Percentiles rank a stretch among this genome's conserved stretches.
phyloP scores from a whole-genome alignment of 2,329 filamentous ascomycete genomes.

The Zalaria obscura region DNA sequence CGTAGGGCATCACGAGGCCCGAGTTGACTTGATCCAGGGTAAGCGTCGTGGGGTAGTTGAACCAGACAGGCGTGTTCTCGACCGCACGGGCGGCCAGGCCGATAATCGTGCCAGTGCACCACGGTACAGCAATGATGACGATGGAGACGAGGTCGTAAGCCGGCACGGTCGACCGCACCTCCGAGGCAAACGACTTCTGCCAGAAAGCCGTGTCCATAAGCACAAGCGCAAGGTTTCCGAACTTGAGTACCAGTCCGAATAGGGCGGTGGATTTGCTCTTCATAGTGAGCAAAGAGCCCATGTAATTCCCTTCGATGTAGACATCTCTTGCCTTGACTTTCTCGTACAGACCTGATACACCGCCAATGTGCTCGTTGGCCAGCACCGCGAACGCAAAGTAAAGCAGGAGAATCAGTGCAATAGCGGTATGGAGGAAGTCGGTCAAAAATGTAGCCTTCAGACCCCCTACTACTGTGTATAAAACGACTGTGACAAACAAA shows the following conservation, averaged over 20 bases:
- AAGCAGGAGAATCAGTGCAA: slow-evolving; percentile 33
- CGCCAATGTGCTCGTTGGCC: slow-evolving; percentile 27
- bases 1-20: slow-evolving; percentile 35
- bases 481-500: slow-evolving; percentile 20
- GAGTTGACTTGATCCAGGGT: slow-evolving; percentile 26
- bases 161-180: slow-evolving; percentile 32
- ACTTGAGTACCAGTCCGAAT: slow-evolving; percentile 34
- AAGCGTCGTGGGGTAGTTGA: slow-evolving; percentile 27
- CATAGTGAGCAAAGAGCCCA: slow-evolving; percentile 34
- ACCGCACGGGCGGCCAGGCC: slow-evolving; percentile 30
- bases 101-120: slow-evolving; percentile 33
- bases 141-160: slow-evolving; percentile 32
- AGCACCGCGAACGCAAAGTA: slow-evolving; percentile 32
- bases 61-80: slow-evolving; percentile 31
- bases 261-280: slow-evolving; percentile 25
- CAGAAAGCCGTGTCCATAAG: slow-evolving; percentile 40
- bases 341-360: slow-evolving; percentile 29
- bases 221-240: slow-evolving; percentile 35
- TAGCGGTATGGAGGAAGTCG: slow-evolving; percentile 33
- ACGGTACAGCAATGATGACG: slow-evolving; percentile 33
- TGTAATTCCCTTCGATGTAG: slow-evolving; percentile 31
- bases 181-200: slow-evolving; percentile 37
- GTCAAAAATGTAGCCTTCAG: slow-evolving; percentile 36
- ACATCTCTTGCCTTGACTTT: slow-evolving; percentile 30
- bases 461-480: slow-evolving; percentile 35